These are phyloP conservation scores for Hyaloscypha variabilis DNA, from an alignment of 495 filamentous ascomycete species.

Conservation along the genomic window DNA sequence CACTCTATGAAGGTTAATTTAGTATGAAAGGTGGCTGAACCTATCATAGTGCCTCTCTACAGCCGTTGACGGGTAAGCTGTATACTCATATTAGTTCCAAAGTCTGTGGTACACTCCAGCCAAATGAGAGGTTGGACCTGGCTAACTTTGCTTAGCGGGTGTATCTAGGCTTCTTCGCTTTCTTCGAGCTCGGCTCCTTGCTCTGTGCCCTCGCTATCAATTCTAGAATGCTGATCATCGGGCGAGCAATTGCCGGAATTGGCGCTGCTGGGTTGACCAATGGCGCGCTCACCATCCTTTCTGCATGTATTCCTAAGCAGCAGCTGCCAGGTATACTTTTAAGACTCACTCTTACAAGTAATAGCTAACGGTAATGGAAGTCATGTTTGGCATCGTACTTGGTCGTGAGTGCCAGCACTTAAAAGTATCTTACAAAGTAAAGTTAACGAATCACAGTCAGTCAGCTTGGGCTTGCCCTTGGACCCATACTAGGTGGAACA, in stretches of 20 bases:
- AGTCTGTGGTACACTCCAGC: conserved; percentile 14
- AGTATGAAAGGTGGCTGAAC: not conserved
- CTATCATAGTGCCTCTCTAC: conserved; percentile 39
- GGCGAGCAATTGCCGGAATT: conserved; percentile 56
- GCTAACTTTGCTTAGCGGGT: not conserved
- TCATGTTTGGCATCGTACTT: not conserved
- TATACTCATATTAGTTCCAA: conserved; percentile 48
- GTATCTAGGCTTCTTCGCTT: conserved; percentile 42
- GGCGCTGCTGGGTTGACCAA: conserved; percentile 52
- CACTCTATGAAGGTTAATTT: too few relatives aligned
- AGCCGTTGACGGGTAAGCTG: conserved; percentile 48
- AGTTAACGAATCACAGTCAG: conserved; percentile 29
- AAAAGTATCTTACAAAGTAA: conserved; percentile 48
- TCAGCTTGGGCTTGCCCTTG: conserved; percentile 46
- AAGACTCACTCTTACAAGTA: too few relatives aligned
- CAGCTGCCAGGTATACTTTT: conserved; percentile 40
- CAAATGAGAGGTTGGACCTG: not conserved
- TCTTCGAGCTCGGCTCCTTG: conserved; percentile 56
- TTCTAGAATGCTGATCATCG: conserved; percentile 54
- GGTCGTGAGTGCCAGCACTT: too few relatives aligned
- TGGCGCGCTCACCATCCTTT: conserved; percentile 54
- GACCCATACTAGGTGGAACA: conserved; percentile 53
- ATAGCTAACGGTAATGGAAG: conserved; percentile 39
- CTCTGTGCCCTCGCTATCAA: conserved; percentile 53
- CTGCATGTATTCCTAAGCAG: conserved; percentile 44